Evolutionary conservation across 495 filamentous ascomycete species (phyloP).

Genomic region (Hypoxylon intermedium): DNA sequence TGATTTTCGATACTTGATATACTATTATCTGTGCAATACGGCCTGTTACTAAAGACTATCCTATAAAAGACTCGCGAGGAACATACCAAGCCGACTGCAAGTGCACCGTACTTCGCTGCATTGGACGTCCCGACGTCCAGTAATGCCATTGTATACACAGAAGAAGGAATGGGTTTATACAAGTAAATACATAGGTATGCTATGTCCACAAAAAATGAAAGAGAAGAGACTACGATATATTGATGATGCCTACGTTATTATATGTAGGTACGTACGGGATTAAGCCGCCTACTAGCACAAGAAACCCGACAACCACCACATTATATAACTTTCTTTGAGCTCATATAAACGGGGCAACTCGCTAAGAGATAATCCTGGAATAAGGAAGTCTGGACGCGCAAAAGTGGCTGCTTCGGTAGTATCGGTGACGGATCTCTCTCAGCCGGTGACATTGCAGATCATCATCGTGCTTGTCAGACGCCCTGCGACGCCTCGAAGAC

Average conservation of each 20-base stretch:
- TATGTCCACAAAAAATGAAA: not conserved
- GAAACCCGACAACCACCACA: too few relatives aligned
- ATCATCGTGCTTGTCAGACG: not conserved
- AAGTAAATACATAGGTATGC: not conserved
- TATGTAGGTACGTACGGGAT: not conserved
- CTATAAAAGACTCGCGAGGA: not conserved
- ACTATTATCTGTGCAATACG: slow-evolving; percentile 13
- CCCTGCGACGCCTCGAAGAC: too few relatives aligned
- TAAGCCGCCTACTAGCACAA: not conserved
- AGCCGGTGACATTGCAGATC: slow-evolving; percentile 3
- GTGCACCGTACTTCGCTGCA: slow-evolving; percentile 16
- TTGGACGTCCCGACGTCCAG: slow-evolving; percentile 11
- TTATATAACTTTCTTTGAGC: slow-evolving; percentile 4
- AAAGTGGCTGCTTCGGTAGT: too few relatives aligned
- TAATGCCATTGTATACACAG: slow-evolving; percentile 5
- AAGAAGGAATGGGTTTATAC: slow-evolving; percentile 1
- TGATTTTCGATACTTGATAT: slow-evolving; percentile 16
- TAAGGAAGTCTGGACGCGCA: not conserved
- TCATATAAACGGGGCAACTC: slow-evolving; percentile 4
- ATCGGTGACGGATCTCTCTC: slow-evolving; percentile 1
- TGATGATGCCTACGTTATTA: not conserved
- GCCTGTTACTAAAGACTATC: slow-evolving; percentile 2
- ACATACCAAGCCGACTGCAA: slow-evolving; percentile 19
- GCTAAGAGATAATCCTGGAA: not conserved
- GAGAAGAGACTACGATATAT: not conserved